Evolutionary conservation across 257 asterid genomes (phyloP), one percentile per base, ranked within the genome.

Genomic region (Mitragyna speciosa): DNA sequence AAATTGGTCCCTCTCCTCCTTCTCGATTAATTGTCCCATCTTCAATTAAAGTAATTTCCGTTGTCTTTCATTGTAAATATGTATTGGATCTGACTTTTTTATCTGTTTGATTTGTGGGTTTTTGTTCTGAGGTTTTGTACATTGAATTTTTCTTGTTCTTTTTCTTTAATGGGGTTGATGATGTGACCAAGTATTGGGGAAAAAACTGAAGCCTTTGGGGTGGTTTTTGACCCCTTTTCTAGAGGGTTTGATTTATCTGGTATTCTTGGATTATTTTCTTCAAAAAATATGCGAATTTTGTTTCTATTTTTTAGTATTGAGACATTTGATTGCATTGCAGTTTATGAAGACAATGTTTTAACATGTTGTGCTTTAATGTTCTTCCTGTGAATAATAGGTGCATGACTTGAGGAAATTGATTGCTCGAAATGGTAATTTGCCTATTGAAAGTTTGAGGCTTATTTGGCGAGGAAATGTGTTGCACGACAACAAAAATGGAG

Each of bases 1-100:
- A 90, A 48, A 88, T 94, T 76, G 98, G 98, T 17, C 98, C 98
- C 78, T 86, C 87, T 72, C 94, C 95, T 79, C 91, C 92, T 33
- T 87, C 88, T 87, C 92, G 94, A 83, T 90, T 94, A 58, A 67
- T 74, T 76, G 87, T 94, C 72, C 90, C 97, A 45, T 89, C 97
- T 82, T 45, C 89, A 11, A 84, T 94, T 82, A 90, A 89, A 83
- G 98, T 94, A 90, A 2, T 51, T 72, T 43, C 33, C 51, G 6
- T 5, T 2, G 33, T 48, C 41, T 36, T 36, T 36, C 41, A 36
- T 36, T 36, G 41, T 36, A 36, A 36, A 36, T 36, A 36, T 36
- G 41, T 36, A 36, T 36, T 36, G 41, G 41, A 4, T 36, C 41
- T n/a, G 24, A 30, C 4, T 79, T 58, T 16, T 72, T 19, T 52